Evolutionary conservation across 495 filamentous ascomycete genomes (phyloP), one percentile per base, ranked within the genome.

Genomic region (Xylaria telfairii): DNA sequence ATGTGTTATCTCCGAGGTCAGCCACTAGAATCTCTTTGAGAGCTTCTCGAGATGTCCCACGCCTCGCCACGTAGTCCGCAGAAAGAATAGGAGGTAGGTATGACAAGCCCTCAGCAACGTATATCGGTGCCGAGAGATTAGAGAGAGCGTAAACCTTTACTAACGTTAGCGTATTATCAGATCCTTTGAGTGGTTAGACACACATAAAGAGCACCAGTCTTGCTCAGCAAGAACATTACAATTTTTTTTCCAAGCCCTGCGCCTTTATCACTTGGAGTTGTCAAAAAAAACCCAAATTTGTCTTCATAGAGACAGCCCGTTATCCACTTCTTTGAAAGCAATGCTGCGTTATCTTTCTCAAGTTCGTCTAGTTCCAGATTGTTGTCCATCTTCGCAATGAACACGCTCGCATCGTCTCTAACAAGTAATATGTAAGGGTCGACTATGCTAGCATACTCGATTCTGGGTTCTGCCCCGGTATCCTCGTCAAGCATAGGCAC

Each of bases 341-440:
- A 80, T 2, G 75, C 71, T 30, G 85, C 80, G 41, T 91, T 89
- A 47, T 83, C 80, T 65, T 87, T 81, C 41, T 91, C 87, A 2
- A 96, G 76, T 75, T 97, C 93, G 74, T 98, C 96, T 32, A 99
- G 81, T 65, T 98, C 96, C 26, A 93, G 90, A 75, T 86, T 90
- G 37, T 88, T 88, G 77, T 95, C 92, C 24, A 91, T 90, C 77
- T 91, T 86, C 26, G 94, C 89, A 34, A 98, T 84, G 47, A 91
- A 86, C 10, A 92, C 84, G 61, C 91, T 94, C 0, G 87, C 87
- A 78, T 98, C 94, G 68, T 97, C 92, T 67, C 92, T 87, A 51
- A 97, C 77, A 4, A 99, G 87, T 2, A 97, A 83, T n/a, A 99
- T 75, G 76, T 92, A 98, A 7, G 94, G 94, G 75, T 98, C 96